These are phyloP conservation scores for Fusarium chaquense DNA, from an alignment of 2,329 filamentous ascomycete species.

Conservation along the genomic window DNA sequence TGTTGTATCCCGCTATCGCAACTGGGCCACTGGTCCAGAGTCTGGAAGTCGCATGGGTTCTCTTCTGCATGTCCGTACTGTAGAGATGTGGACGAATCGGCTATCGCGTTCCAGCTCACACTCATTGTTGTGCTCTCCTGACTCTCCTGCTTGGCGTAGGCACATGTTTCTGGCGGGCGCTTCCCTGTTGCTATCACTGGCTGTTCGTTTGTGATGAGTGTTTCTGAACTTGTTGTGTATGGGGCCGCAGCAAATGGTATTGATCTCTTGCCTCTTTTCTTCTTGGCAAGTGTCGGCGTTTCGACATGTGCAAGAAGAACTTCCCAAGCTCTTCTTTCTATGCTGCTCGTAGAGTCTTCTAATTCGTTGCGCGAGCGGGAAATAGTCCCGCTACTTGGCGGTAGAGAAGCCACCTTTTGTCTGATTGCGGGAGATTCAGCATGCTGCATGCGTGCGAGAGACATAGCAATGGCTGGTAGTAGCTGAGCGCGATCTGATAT, in stretches of 20 bases:
- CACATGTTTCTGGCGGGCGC: neutral
- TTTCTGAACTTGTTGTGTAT: neutral
- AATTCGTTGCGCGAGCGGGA: neutral
- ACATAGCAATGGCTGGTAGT: slow-evolving; percentile 48
- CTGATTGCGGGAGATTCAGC: slow-evolving; percentile 53
- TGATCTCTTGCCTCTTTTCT: neutral
- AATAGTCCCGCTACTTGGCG: neutral
- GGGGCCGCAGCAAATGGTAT: neutral
- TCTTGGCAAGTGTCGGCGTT: slow-evolving; percentile 17
- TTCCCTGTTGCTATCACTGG: neutral
- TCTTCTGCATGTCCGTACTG: neutral
- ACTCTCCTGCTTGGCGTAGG: neutral
- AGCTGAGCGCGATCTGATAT: slow-evolving; percentile 46
- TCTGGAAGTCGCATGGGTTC: slow-evolving; percentile 18
- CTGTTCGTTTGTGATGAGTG: neutral
- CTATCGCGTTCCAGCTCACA: slow-evolving; percentile 27
- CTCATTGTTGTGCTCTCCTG: slow-evolving; percentile 8
- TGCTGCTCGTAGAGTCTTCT: neutral
- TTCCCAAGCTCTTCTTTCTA: slow-evolving; percentile 44
- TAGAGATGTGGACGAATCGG: neutral
- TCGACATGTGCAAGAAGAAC: slow-evolving; percentile 41
- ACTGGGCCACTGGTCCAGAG: slow-evolving; percentile 39
- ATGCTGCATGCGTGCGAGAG: slow-evolving; percentile 50
- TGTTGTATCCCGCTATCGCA: neutral
- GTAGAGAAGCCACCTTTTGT: slow-evolving; percentile 44